phyloP scores from a whole-genome alignment of 2,329 filamentous ascomycete genomes.

The Periconia macrospinosa region DNA sequence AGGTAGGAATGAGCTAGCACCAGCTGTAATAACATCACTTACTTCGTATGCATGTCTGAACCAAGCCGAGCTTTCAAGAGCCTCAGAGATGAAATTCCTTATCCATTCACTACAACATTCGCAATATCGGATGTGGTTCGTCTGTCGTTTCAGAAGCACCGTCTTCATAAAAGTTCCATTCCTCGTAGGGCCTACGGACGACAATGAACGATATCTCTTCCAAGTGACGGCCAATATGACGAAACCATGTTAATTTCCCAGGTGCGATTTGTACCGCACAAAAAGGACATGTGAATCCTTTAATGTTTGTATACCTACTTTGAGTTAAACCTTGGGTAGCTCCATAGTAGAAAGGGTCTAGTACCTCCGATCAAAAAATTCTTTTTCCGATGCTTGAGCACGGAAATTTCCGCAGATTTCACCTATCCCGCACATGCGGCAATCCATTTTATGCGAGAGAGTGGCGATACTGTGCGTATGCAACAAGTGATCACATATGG shows the following conservation, averaged over 20 bases:
- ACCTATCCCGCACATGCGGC: neutral
- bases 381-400: neutral
- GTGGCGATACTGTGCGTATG: no score
- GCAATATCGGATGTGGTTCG: no score
- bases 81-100: neutral
- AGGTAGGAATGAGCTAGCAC: no score
- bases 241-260: neutral
- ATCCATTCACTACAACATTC: neutral
- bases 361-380: neutral
- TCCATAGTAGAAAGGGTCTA: neutral
- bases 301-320: neutral
- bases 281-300: neutral
- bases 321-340: neutral
- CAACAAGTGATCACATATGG: neutral
- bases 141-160: neutral
- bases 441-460: no score
- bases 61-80: neutral
- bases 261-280: neutral
- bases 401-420: neutral
- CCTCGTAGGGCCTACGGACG: neutral
- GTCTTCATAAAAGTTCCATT: neutral
- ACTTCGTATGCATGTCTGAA: neutral
- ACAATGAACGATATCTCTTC: neutral
- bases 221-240: neutral
- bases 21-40: neutral